Evolutionary conservation across 2,329 filamentous ascomycete species (phyloP).

Genomic region (Phialophora chinensis): DNA sequence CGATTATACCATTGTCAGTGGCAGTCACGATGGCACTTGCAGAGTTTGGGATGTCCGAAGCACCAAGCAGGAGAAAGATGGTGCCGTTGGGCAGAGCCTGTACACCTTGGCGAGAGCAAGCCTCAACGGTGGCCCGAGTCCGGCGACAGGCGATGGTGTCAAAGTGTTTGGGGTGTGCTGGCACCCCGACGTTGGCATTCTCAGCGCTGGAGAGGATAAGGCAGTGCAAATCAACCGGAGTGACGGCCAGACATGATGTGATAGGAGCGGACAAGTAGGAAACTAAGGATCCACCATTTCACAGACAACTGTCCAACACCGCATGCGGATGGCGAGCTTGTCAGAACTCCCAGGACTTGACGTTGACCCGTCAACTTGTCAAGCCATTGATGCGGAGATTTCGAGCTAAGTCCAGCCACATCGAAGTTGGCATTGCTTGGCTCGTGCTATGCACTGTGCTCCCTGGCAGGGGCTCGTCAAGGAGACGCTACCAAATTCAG

Average conservation of each 20-base stretch:
- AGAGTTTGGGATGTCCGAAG: slow-evolving; percentile 89
- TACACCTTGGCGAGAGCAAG: slow-evolving; percentile 81
- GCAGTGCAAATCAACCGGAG: slow-evolving; percentile 83
- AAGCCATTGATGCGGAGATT: slow-evolving; percentile 14
- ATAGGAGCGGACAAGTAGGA: neutral
- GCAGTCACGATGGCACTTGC: slow-evolving; percentile 89
- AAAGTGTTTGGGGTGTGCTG: slow-evolving; percentile 91
- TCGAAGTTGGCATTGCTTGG: slow-evolving; percentile 15
- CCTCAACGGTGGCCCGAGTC: slow-evolving; percentile 67
- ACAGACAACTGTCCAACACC: neutral
- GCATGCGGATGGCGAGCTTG: neutral
- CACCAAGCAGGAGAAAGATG: slow-evolving; percentile 65
- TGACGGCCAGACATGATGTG: slow-evolving; percentile 29
- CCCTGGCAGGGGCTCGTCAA: neutral
- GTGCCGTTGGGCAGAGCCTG: slow-evolving; percentile 70
- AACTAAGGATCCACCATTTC: neutral
- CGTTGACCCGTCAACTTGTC: slow-evolving; percentile 14
- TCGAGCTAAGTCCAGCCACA: slow-evolving; percentile 13
- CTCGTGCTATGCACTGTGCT: neutral
- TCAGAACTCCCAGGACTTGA: slow-evolving; percentile 19
- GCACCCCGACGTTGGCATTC: slow-evolving; percentile 85
- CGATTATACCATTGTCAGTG: slow-evolving; percentile 83
- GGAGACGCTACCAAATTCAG: neutral
- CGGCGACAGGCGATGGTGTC: slow-evolving; percentile 76
- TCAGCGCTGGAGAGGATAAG: slow-evolving; percentile 92